Conservation (phyloP, 1,139 yeast species). For the Yamadazyma dushanensis region DNA sequence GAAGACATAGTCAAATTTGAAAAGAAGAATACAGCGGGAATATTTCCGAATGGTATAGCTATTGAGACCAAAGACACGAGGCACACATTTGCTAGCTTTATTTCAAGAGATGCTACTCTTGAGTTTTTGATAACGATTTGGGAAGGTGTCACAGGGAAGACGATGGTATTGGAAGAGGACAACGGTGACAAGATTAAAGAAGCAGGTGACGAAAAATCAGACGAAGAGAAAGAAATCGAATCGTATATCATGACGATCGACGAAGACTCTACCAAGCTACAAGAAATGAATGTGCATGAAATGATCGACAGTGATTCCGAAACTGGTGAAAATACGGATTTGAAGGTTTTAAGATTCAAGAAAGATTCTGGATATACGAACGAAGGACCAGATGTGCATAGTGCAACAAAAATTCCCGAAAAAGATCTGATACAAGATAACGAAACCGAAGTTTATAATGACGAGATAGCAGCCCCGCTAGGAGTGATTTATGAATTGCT, state of each 20-base stretch:
- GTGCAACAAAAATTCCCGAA: conserved; percentile 28
- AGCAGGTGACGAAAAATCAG: conserved; percentile 9
- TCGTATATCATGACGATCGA: conserved; percentile 37
- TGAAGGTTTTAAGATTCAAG: conserved; percentile 28
- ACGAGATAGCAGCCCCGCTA: conserved; percentile 43
- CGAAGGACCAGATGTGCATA: conserved; percentile 39
- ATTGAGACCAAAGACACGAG: conserved; percentile 68
- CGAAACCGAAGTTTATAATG: conserved; percentile 37
- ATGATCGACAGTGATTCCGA: conserved; percentile 13
- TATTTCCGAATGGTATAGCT: conserved; percentile 87
- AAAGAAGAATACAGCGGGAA: conserved; percentile 79
- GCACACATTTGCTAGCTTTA: conserved; percentile 83
- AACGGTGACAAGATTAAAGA: conserved; percentile 9
- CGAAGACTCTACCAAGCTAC: conserved; percentile 23
- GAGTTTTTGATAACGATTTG: conserved; percentile 66
- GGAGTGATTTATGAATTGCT: conserved; percentile 50
- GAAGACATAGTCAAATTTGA: conserved; percentile 74
- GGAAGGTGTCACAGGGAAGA: conserved; percentile 35
- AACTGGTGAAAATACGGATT: conserved; percentile 7
- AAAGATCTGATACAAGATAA: conserved; percentile 18
- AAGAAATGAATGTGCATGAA: conserved; percentile 17
- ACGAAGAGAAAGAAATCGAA: conserved; percentile 19
- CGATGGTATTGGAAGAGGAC: conserved; percentile 16
- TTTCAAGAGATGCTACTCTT: conserved; percentile 76
- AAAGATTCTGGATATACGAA: conserved; percentile 32